Conservation (phyloP, 2,329 filamentous ascomycete genomes). For the Botrytis deweyae region DNA sequence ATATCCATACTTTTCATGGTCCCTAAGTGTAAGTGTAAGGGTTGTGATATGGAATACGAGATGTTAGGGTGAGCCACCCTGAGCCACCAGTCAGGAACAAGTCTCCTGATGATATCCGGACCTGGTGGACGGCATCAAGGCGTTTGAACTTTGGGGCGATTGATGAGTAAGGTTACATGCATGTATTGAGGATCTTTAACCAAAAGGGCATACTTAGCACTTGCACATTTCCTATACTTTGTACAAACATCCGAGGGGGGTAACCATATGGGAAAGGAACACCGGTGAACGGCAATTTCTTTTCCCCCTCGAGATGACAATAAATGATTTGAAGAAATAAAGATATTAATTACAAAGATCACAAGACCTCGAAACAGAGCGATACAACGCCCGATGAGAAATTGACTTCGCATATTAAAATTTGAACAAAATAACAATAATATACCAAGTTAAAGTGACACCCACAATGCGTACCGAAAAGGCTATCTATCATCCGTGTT, state of each 20-base stretch:
- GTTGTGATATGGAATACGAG: constrained; percentile 10
- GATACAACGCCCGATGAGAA: neutral
- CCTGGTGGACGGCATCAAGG: neutral
- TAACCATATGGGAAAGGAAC: neutral
- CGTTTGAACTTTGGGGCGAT: neutral
- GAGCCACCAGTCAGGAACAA: constrained; percentile 14
- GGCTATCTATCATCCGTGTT: neutral
- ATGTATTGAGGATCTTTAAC: neutral
- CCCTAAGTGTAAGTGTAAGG: neutral
- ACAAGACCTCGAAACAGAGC: neutral
- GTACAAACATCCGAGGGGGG: neutral
- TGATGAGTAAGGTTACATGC: neutral
- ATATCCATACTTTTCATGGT: neutral
- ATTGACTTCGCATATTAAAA: neutral
- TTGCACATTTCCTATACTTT: neutral
- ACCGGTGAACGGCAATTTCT: neutral
- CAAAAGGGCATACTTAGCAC: neutral
- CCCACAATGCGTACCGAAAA: neutral
- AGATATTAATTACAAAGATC: neutral
- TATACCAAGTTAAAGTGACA: neutral
- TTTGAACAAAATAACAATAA: neutral
- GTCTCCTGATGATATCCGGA: neutral
- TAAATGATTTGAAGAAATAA: neutral
- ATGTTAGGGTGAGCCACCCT: neutral
- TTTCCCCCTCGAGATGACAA: neutral